Evolutionary conservation across 1,284 basidiomycete genomes (phyloP).

Genomic region (Cerrena zonata): DNA sequence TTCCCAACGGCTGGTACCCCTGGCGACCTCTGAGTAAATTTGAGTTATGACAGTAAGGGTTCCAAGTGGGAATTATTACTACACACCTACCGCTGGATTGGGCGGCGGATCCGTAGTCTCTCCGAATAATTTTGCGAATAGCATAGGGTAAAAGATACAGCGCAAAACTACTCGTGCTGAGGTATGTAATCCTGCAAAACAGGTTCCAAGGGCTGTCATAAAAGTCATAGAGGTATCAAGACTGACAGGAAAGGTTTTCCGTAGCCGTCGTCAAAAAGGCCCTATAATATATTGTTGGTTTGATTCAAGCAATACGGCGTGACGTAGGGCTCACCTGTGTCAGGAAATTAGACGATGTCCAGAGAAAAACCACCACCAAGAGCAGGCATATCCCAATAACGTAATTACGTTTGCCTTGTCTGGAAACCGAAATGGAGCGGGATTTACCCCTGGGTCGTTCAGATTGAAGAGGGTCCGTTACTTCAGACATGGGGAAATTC

Average conservation of each 20-base stretch:
- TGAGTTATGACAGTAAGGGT: neutral
- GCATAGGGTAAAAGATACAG: constrained; percentile 79
- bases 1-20: constrained; percentile 35
- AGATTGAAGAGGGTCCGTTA: neutral
- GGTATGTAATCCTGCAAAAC: constrained; percentile 67
- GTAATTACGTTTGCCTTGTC: constrained; percentile 42
- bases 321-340: constrained; percentile 54
- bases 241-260: constrained; percentile 74
- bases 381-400: constrained; percentile 67
- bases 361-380: constrained; percentile 76
- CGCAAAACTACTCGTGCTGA: constrained; percentile 85
- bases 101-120: constrained; percentile 12
- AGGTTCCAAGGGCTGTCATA: neutral
- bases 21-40: constrained; percentile 14
- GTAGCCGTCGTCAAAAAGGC: constrained; percentile 66
- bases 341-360: constrained; percentile 76
- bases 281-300: constrained; percentile 35
- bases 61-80: neutral
- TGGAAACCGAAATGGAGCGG: neutral
- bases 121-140: constrained; percentile 34
- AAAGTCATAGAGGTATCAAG: neutral
- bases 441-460: constrained; percentile 1
- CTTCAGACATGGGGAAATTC: neutral
- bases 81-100: constrained; percentile 1
- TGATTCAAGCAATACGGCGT: too few species aligned